Conservation (phyloP, 345 rosid genomes). For the Leavenworthia alabamica region DNA sequence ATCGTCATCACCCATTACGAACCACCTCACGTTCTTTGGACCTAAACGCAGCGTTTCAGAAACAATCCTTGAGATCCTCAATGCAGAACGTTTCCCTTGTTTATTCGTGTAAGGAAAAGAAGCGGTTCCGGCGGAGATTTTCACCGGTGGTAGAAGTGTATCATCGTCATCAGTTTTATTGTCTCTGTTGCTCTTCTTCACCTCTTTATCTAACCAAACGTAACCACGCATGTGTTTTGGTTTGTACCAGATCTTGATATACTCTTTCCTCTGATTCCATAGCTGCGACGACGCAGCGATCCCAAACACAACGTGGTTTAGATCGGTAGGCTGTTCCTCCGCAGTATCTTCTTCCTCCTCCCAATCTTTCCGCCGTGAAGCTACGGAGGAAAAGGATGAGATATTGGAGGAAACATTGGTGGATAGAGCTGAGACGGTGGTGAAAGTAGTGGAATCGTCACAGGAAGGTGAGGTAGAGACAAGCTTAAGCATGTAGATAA, state of each 20-base stretch:
- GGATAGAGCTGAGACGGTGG: conserved; percentile 19
- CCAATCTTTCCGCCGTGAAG: conserved; percentile 19
- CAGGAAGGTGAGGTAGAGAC: conserved; percentile 59
- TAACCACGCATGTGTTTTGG: conserved; percentile 71
- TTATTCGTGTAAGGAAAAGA: conserved; percentile 61
- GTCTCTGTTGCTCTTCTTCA: conserved; percentile 10
- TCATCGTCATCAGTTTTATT: conserved; percentile 5
- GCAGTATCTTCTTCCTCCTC: not conserved
- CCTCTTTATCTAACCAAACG: conserved; percentile 74
- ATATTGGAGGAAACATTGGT: conserved; percentile 20
- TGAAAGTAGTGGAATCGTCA: conserved; percentile 22
- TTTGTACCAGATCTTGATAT: conserved; percentile 88
- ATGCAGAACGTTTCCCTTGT: conserved; percentile 89
- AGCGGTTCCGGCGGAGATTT: conserved; percentile 67
- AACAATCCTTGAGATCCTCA: conserved; percentile 93
- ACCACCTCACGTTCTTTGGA: conserved; percentile 71
- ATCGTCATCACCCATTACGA: conserved; percentile 99
- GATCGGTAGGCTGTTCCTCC: conserved; percentile 31
- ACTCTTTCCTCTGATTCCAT: conserved; percentile 77
- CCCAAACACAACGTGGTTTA: conserved; percentile 74
- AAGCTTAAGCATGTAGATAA: conserved; percentile 80
- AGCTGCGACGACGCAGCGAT: conserved; percentile 93
- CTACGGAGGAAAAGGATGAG: not conserved
- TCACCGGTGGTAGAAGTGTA: conserved; percentile 44
- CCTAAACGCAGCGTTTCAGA: conserved; percentile 76